Conservation (phyloP, 805 yeast genomes). For the Candida maesae region DNA sequence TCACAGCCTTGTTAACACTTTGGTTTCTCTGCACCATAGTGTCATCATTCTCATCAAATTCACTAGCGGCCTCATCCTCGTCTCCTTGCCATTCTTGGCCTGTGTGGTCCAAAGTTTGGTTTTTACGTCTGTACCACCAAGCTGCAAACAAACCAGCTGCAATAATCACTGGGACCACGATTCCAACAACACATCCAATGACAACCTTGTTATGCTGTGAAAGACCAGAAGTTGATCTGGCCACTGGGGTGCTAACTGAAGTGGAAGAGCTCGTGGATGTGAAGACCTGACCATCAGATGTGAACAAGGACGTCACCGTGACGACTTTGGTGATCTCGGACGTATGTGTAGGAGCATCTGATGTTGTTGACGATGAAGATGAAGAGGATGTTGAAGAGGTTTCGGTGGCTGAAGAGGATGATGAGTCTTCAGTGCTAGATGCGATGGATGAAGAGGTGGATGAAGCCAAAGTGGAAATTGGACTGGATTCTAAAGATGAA, state of each 20-base stretch:
- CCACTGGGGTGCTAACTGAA: slow-evolving; percentile 10
- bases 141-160: slow-evolving; percentile 13
- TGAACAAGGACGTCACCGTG: slow-evolving; percentile 14
- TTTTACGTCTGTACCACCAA: slow-evolving; percentile 19
- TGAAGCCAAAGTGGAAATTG: slow-evolving; percentile 7
- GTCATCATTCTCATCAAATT: slow-evolving; percentile 10
- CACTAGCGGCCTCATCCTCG: slow-evolving; percentile 10
- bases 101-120: slow-evolving; percentile 19
- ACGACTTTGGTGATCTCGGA: slow-evolving; percentile 16
- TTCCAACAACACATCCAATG: slow-evolving; percentile 68
- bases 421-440: too few relatives aligned
- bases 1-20: slow-evolving; percentile 24
- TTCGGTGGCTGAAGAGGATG: slow-evolving; percentile 10
- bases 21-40: slow-evolving; percentile 11
- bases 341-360: neutral
- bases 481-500: too few relatives aligned
- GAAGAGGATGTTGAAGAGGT: slow-evolving; percentile 11
- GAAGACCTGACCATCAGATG: slow-evolving; percentile 16
- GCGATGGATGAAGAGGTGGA: slow-evolving; percentile 10
- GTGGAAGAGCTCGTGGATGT: slow-evolving; percentile 19
- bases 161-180: slow-evolving; percentile 56
- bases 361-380: neutral
- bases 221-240: slow-evolving; percentile 35
- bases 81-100: slow-evolving; percentile 28
- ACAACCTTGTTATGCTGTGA: slow-evolving; percentile 50